A percentile compares a stretch with the other conserved stretches of the same genome.
Evolutionary conservation across 2,329 filamentous ascomycete species (phyloP).

Genomic region (Penicillium capsulatum): DNA sequence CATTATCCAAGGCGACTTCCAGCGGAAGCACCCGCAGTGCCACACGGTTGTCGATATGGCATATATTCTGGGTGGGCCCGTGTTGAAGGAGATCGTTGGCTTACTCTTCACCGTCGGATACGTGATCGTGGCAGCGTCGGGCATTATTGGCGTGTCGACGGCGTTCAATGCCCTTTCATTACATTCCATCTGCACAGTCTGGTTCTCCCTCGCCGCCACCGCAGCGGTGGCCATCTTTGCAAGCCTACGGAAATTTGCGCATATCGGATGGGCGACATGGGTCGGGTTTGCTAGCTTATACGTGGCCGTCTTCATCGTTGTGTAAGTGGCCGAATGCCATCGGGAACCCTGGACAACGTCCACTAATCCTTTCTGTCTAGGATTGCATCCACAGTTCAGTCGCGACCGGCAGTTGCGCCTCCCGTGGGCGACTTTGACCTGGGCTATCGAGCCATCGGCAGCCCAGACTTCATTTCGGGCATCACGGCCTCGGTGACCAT

Average conservation of each 20-base stretch:
- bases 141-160: slow-evolving; percentile 57
- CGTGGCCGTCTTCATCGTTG: slow-evolving; percentile 55
- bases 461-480: slow-evolving; percentile 56
- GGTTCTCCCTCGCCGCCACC: slow-evolving; percentile 53
- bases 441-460: slow-evolving; percentile 54
- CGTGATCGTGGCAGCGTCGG: slow-evolving; percentile 53
- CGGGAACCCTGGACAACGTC: no score
- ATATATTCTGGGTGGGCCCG: slow-evolving; percentile 50
- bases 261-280: slow-evolving; percentile 61
- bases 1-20: slow-evolving; percentile 50
- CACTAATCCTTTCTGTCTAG: slow-evolving; percentile 7
- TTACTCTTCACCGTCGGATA: slow-evolving; percentile 56
- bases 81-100: slow-evolving; percentile 53
- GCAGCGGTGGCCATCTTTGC: slow-evolving; percentile 47
- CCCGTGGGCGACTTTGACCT: slow-evolving; percentile 57
- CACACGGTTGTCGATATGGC: slow-evolving; percentile 58
- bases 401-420: slow-evolving; percentile 59
- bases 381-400: slow-evolving; percentile 54
- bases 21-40: slow-evolving; percentile 49
- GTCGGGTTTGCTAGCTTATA: slow-evolving; percentile 58
- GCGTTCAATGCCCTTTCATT: slow-evolving; percentile 58
- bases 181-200: slow-evolving; percentile 58
- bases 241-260: slow-evolving; percentile 55
- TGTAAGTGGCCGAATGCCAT: no score
- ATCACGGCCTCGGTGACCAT: slow-evolving; percentile 58